A percentile compares a stretch with the other conserved stretches of the same genome.
These are phyloP conservation scores for Rhododendron ovatum DNA, from an alignment of 148 eudicot species.

Conservation along the genomic window DNA sequence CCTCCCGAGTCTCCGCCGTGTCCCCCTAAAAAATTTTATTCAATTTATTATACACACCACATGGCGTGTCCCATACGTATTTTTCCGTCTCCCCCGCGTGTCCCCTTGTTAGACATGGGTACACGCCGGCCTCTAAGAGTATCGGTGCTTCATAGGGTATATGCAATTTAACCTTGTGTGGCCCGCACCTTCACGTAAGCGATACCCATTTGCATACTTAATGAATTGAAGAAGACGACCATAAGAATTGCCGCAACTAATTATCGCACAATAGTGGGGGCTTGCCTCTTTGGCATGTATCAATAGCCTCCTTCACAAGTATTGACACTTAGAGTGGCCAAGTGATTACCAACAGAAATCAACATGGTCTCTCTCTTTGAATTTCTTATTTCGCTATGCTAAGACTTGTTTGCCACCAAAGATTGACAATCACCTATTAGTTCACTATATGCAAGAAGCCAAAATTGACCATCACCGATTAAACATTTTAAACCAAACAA, in stretches of 20 bases:
- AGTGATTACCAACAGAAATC: background rate
- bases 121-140: too few relatives aligned
- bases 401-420: background rate
- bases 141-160: too few relatives aligned
- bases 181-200: background rate
- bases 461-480: background rate
- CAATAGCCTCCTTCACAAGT: background rate
- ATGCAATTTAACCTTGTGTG: background rate
- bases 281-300: background rate
- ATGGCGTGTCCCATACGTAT: too few relatives aligned
- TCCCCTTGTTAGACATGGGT: too few relatives aligned
- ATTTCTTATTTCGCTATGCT: background rate
- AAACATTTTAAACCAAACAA: background rate
- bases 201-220: background rate
- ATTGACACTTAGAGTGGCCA: background rate
- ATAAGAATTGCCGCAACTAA: background rate
- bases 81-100: too few relatives aligned
- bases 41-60: too few relatives aligned
- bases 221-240: background rate
- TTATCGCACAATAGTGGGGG: background rate
- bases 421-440: background rate
- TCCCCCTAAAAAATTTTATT: too few relatives aligned
- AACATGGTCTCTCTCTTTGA: background rate
- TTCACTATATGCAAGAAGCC: background rate
- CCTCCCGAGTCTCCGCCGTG: too few relatives aligned